Conservation (phyloP, 805 yeast species). For the Ogataea kodamae region DNA sequence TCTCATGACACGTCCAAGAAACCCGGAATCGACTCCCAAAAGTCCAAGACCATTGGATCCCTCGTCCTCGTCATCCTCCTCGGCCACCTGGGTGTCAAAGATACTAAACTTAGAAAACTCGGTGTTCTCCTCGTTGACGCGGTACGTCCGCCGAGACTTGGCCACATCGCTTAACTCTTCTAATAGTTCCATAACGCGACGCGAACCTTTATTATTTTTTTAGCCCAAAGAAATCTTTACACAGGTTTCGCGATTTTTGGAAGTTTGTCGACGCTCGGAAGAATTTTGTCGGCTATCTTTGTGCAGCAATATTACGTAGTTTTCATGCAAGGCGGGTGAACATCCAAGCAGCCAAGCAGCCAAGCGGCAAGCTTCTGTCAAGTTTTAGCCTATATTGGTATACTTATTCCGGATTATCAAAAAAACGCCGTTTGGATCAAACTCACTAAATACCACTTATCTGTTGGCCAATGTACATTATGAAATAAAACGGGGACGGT, state of each 20-base stretch:
- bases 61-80: conserved; percentile 1
- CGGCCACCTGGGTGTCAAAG: conserved; percentile 4
- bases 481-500: no score
- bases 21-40: conserved; percentile 16
- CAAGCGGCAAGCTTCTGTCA: no score
- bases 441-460: no score
- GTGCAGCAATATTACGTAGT: no score
- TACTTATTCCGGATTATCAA: no score
- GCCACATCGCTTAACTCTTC: conserved; percentile 21
- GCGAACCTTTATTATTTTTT: conserved; percentile 2
- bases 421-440: no score
- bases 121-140: conserved; percentile 4
- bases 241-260: conserved; percentile 2
- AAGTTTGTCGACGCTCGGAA: conserved; percentile 2
- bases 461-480: no score
- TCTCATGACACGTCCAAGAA: conserved; percentile 16
- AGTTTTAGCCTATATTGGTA: no score
- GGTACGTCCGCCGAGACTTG: conserved; percentile 5
- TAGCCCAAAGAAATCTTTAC: no score
- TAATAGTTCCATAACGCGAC: conserved; percentile 23
- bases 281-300: conserved; percentile 6
- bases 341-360: no score
- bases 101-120: conserved; percentile 8
- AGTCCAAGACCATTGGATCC: conserved; percentile 8
- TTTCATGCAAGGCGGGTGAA: no score